Conservation (phyloP, 2,329 filamentous ascomycete species). For the Penicillium olsonii region DNA sequence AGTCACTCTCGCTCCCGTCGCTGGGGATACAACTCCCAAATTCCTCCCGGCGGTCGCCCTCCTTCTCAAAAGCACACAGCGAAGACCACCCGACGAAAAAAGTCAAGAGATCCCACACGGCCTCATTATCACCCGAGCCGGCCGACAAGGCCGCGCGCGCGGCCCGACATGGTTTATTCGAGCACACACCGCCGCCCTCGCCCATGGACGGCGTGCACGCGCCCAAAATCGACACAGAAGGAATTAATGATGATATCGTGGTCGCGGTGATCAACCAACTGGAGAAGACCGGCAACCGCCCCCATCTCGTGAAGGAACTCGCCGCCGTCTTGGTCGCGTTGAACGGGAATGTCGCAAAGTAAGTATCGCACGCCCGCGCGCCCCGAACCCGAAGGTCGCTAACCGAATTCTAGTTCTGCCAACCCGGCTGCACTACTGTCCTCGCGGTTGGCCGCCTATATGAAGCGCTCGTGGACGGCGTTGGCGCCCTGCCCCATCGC, state of each 20-base stretch:
- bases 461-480: constrained; percentile 83
- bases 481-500: constrained; percentile 81
- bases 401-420: constrained; percentile 67
- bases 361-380: constrained; percentile 47
- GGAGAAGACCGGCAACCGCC: constrained; percentile 85
- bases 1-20: constrained; percentile 89
- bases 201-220: constrained; percentile 55
- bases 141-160: constrained; percentile 31
- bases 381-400: constrained; percentile 18
- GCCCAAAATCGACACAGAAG: constrained; percentile 71
- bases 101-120: constrained; percentile 74
- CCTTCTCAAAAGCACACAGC: constrained; percentile 61
- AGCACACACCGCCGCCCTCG: constrained; percentile 79
- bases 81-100: constrained; percentile 65
- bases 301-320: constrained; percentile 92
- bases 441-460: constrained; percentile 82
- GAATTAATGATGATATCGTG: constrained; percentile 93
- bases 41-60: constrained; percentile 60
- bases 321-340: constrained; percentile 74
- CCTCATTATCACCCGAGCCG: constrained; percentile 45
- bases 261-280: constrained; percentile 86
- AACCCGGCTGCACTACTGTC: constrained; percentile 96
- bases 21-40: constrained; percentile 83
- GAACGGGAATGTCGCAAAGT: constrained; percentile 88
- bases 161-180: constrained; percentile 54